Evolutionary conservation across 2,329 filamentous ascomycete genomes (phyloP), one percentile per base, ranked within the genome.

Genomic region (Arthrocladium fulminans): DNA sequence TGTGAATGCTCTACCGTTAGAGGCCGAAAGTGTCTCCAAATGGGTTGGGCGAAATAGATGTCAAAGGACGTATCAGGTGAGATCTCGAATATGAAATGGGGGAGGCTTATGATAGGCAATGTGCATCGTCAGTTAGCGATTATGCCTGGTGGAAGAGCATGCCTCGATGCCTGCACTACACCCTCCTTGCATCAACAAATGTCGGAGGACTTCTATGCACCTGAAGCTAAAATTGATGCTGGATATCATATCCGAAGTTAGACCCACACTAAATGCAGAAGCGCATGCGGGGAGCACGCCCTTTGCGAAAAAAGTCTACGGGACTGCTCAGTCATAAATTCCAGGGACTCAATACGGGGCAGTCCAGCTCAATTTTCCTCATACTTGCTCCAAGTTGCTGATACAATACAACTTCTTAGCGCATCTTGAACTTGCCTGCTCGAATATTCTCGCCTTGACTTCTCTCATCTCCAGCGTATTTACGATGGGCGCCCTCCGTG

Each of bases 401-500:
- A 13, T 13, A 29, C 27, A 13, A 29, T 29, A 7, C 7, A 29
- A 29, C 7, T 13, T 29, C 13, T 29, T 29, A 29, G 27, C 13
- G 27, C 7, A 7, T 29, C 7, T 7, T 13, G 27, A 29, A 29
- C 27, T 48, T 32, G 45, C 48, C 15, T 38, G 34, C 34, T 38
- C 17, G 17, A 38, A 17, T 6, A 38, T 8, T 8, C 8, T 7
- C n/a, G 17, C 17, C 37, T 22, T 40, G 34, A 40, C 3, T n/a
- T 10, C 23, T 3, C 17, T 5, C 9, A 10, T 19, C 23, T 40
- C 37, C 6, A n/a, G 7, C 34, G n/a, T 13, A 7, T 35, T 35
- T 17, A 43, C 24, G 3, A 55, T 57, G 53, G 37, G 51, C 8
- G 37, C 38, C 3, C 46, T 55, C 24, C 49, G 52, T 13, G 44